Percentiles rank a stretch among this genome's conserved stretches.
Conservation (phyloP, 179 eudicot species). For the Silene coronaria region DNA sequence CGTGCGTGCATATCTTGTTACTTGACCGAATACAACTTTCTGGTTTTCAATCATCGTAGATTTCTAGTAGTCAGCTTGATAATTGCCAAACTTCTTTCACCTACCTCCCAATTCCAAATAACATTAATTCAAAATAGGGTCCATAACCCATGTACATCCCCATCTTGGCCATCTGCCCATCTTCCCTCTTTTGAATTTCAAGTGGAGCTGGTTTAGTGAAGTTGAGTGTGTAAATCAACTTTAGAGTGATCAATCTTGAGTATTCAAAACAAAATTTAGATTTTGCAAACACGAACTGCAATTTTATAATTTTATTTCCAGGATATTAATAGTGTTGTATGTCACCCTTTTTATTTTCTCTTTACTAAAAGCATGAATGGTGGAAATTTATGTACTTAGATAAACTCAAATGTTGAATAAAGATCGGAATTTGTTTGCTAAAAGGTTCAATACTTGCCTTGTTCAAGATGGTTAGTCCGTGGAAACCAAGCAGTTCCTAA, state of each 20-base stretch:
- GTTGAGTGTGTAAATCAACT: not conserved
- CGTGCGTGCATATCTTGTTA: not conserved
- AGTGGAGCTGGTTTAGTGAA: not conserved
- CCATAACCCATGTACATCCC: not conserved
- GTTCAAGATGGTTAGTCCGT: not conserved
- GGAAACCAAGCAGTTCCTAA: not conserved
- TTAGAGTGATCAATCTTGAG: not conserved
- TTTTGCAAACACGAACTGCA: too few species aligned
- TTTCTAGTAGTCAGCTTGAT: not conserved
- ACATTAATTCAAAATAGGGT: conserved; percentile 4
- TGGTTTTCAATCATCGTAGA: not conserved
- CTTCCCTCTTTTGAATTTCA: not conserved
- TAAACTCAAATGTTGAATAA: not conserved
- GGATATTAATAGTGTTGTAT: not conserved
- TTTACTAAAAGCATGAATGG: not conserved
- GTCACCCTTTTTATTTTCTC: not conserved
- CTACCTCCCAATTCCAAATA: not conserved
- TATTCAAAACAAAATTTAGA: not conserved
- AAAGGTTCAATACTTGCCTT: not conserved
- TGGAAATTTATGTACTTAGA: not conserved
- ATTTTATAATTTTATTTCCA: too few species aligned
- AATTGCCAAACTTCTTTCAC: not conserved
- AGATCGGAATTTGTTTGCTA: not conserved
- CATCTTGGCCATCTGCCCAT: conserved; percentile 5
- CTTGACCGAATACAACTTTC: conserved; percentile 6